Evolutionary conservation across 495 filamentous ascomycete species (phyloP).

Genomic region (Jackrogersella multiformis): DNA sequence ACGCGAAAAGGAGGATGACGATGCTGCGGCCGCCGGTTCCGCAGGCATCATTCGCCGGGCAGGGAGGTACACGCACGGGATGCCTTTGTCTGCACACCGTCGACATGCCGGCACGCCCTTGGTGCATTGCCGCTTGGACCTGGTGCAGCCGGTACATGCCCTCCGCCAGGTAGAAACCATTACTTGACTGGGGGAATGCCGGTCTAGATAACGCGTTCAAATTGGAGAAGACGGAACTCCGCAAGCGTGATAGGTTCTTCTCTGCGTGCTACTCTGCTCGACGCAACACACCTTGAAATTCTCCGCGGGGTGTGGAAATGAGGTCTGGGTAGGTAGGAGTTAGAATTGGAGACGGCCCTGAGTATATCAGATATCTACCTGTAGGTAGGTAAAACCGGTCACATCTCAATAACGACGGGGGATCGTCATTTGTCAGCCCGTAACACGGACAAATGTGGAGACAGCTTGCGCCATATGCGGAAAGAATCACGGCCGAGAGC

Average conservation of each 20-base stretch:
- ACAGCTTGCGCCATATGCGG: background rate
- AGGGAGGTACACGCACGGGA: slow-evolving; percentile 39
- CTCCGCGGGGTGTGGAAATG: background rate
- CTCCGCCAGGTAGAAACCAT: slow-evolving; percentile 30
- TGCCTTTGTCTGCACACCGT: slow-evolving; percentile 28
- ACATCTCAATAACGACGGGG: no score
- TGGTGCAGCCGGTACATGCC: slow-evolving; percentile 41
- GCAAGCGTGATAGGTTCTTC: background rate
- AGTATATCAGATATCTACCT: background rate
- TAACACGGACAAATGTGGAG: slow-evolving; percentile 29
- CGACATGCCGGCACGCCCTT: slow-evolving; percentile 40
- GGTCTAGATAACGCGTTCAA: no score
- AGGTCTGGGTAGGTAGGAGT: background rate
- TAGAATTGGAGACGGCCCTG: background rate
- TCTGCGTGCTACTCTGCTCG: background rate
- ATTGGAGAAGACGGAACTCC: no score
- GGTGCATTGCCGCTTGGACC: slow-evolving; percentile 44
- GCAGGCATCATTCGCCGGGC: slow-evolving; percentile 15
- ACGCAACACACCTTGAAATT: background rate
- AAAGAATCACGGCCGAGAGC: background rate
- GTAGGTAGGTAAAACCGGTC: background rate
- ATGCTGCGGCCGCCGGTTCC: slow-evolving; percentile 10
- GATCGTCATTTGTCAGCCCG: slow-evolving; percentile 27
- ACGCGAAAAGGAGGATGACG: background rate
- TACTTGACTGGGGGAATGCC: background rate